phyloP scores from a whole-genome alignment of 768 basidiomycete genomes.

The Serendipita sp. region DNA sequence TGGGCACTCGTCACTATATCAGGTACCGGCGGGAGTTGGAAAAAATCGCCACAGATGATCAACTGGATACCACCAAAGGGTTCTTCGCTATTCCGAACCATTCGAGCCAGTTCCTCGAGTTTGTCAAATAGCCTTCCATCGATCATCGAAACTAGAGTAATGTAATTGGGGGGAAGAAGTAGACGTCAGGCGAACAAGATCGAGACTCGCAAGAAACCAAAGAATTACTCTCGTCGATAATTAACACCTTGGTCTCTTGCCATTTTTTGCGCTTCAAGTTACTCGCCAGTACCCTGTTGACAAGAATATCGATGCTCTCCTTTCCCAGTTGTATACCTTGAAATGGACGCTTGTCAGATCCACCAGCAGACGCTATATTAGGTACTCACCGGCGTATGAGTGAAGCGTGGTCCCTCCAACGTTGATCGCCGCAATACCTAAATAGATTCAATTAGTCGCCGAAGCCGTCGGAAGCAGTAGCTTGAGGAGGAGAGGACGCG shows the following conservation, averaged over 20 bases:
- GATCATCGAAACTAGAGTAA: slow-evolving; percentile 21
- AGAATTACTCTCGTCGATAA: slow-evolving; percentile 53
- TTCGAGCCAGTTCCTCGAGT: slow-evolving; percentile 19
- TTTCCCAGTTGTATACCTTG: slow-evolving; percentile 56
- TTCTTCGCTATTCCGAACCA: slow-evolving; percentile 15
- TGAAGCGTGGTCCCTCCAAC: slow-evolving; percentile 73
- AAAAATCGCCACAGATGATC: slow-evolving; percentile 26
- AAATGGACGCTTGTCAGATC: background rate
- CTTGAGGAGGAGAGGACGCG: too few relatives aligned
- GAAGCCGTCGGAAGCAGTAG: background rate
- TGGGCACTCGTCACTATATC: slow-evolving; percentile 11
- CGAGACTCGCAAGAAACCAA: background rate
- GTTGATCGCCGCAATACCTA: slow-evolving; percentile 66
- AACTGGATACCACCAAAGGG: slow-evolving; percentile 24
- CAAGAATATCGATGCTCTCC: slow-evolving; percentile 34
- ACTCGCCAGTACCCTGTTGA: slow-evolving; percentile 37
- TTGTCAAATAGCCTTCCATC: slow-evolving; percentile 21
- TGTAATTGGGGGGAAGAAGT: too few relatives aligned
- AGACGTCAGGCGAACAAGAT: too few relatives aligned
- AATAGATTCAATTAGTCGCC: slow-evolving; percentile 18
- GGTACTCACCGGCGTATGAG: slow-evolving; percentile 35
- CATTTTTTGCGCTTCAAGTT: slow-evolving; percentile 46
- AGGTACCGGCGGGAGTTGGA: slow-evolving; percentile 24
- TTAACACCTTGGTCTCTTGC: slow-evolving; percentile 43
- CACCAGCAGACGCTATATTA: background rate